phyloP scores from a whole-genome alignment of 371 early-diverging fungal species.

The Actinomortierella ambigua region DNA sequence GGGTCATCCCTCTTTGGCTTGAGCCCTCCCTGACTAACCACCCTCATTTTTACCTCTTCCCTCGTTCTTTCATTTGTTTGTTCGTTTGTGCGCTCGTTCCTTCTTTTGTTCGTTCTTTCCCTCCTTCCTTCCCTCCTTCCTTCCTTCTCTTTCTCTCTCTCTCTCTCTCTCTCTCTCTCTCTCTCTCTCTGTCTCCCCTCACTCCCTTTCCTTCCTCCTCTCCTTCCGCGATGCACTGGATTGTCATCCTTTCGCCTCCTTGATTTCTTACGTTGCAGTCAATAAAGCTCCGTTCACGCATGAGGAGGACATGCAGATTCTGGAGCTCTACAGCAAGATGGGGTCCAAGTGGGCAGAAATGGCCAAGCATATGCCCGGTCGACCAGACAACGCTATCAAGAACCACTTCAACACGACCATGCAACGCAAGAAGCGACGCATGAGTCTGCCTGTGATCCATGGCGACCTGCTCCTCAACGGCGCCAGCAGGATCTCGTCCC shows the following conservation, averaged over 20 bases:
- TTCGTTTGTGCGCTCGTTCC: background rate
- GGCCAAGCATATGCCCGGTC: constrained; percentile 46
- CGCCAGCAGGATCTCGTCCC: too few species aligned
- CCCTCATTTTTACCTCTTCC: background rate
- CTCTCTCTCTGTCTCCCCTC: background rate
- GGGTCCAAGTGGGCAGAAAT: constrained; percentile 51
- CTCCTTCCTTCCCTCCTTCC: background rate
- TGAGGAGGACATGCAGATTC: constrained; percentile 40
- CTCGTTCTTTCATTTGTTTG: background rate
- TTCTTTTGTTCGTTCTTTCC: background rate
- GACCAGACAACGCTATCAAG: constrained; percentile 49
- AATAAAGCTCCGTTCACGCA: constrained; percentile 48
- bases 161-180: background rate
- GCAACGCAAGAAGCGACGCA: constrained; percentile 45
- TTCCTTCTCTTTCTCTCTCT: background rate
- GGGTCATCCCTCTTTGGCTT: background rate
- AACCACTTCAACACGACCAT: constrained; percentile 48
- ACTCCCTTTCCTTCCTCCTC: too few species aligned
- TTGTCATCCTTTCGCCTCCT: too few species aligned
- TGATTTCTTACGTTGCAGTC: constrained; percentile 12
- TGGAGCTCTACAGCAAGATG: constrained; percentile 35
- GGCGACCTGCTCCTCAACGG: too few species aligned
- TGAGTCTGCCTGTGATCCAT: constrained; percentile 25
- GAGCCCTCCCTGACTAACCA: background rate
- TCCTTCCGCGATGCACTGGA: too few species aligned